Conservation (phyloP, 495 filamentous ascomycete species). For the Penicillium canariense region DNA sequence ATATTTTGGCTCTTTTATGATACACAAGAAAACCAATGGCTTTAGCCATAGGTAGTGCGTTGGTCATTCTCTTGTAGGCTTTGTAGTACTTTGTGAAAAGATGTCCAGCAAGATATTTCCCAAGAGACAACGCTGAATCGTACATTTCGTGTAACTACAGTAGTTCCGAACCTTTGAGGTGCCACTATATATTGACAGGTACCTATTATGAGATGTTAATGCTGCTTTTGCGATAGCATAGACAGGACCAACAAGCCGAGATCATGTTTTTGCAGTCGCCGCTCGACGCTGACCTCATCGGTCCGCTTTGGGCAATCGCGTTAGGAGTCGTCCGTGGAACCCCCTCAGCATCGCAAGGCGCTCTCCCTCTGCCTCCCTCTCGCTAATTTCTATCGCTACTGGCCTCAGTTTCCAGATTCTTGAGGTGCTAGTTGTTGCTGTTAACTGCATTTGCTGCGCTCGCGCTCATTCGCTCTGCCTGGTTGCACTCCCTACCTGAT, state of each 20-base stretch:
- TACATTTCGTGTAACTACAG: too few relatives aligned
- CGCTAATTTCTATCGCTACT: not conserved
- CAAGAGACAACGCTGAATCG: not conserved
- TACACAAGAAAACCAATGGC: too few relatives aligned
- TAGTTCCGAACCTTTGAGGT: too few relatives aligned
- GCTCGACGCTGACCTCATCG: conserved; percentile 24
- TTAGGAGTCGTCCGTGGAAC: not conserved
- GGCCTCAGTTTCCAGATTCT: not conserved
- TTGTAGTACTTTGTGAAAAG: too few relatives aligned
- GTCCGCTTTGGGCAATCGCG: conserved; percentile 13
- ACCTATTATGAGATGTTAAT: too few relatives aligned
- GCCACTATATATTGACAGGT: too few relatives aligned
- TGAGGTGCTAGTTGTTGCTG: not conserved
- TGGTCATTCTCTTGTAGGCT: too few relatives aligned
- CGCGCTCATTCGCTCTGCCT: not conserved
- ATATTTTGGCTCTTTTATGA: not conserved
- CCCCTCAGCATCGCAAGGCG: not conserved
- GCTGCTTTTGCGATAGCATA: too few relatives aligned
- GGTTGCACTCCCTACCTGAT: conserved; percentile 7
- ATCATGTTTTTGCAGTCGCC: too few relatives aligned
- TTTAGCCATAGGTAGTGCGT: too few relatives aligned
- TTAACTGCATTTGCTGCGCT: not conserved
- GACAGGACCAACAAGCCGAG: too few relatives aligned
- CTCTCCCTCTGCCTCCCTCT: not conserved
- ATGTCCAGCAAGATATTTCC: not conserved